Base-by-base conservation (phyloP, 345 rosid species). In the Luvunga scandens region DNA sequence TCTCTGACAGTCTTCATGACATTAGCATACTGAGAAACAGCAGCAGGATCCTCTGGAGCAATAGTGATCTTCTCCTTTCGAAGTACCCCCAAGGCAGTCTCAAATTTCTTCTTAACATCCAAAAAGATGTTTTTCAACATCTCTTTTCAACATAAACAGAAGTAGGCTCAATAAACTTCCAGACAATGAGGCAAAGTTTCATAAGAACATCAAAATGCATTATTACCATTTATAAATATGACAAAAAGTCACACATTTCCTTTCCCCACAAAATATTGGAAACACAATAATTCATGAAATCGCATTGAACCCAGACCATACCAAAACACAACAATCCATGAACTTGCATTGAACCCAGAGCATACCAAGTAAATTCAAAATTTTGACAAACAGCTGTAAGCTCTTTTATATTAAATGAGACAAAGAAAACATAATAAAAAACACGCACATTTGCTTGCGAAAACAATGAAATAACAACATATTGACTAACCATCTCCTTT, bases 61-160 rank as follows among this genome's bases (percentile, higher is more conserved):
- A 97, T 90, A 81, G 93, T 93, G 87, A 97, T 94, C 84, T 93
- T 94, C 84, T 97, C 99, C 90, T 91, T 90, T 24, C 89, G 86
- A 75, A 94, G 85, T 80, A 94, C 72, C 66, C 94, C 98, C 57
- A 97, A 75, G 28, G 98, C 98, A 4, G 90, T 85, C 84, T 90
- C 93, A 71, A 88, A 97, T 68, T 97, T 94, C 74, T 87, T 88
- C 90, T 91, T 93, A 70, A 97, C 87, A 4, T 94, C 99, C 82
- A 88, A 75, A 82, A 91, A 97, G 83, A 97, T 86, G 82, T 88
- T 85, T 93, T 97, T 97, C 91, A 97, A 80, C 94, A 94, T 90
- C 89, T 90, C 99, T 96, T 61, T 82, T 69, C 63, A 38, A 66
- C 36, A 72, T 71, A 82, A 75, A 78, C 31, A 42, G 30, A 72